Percentiles rank a stretch among this genome's conserved stretches.
Evolutionary conservation across 768 basidiomycete genomes (phyloP).

Genomic region (Termitomyces sp.): DNA sequence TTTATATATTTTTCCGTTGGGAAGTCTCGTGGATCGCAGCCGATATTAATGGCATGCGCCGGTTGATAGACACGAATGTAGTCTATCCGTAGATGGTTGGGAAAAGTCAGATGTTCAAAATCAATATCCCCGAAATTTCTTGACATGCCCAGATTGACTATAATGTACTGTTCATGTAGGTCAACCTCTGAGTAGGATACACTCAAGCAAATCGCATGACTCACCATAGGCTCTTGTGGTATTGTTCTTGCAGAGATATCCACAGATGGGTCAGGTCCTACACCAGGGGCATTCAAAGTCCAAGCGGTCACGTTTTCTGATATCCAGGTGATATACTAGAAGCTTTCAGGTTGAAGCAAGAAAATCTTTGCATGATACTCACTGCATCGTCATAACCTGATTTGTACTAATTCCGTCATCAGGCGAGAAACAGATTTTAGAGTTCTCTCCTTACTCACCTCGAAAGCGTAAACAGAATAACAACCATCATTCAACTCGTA

Average conservation of each 20-base stretch:
- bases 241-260: constrained; percentile 61
- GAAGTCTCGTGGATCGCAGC: constrained; percentile 56
- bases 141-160: constrained; percentile 79
- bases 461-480: constrained; percentile 72
- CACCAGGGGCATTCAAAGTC: constrained; percentile 64
- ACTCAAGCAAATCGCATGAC: constrained; percentile 10
- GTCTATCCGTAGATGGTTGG: constrained; percentile 38
- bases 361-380: constrained; percentile 15
- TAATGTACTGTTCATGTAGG: constrained; percentile 52
- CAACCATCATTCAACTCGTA: constrained; percentile 56
- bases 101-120: constrained; percentile 58
- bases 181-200: not conserved
- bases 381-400: constrained; percentile 58
- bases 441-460: constrained; percentile 30
- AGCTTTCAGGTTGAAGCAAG: not conserved
- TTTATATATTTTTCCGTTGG: constrained; percentile 68
- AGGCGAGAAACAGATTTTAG: not conserved
- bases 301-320: constrained; percentile 58
- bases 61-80: constrained; percentile 65
- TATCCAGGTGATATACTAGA: constrained; percentile 79
- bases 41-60: constrained; percentile 48
- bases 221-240: constrained; percentile 79
- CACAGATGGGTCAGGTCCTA: constrained; percentile 52
- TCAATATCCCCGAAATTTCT: constrained; percentile 70
- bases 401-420: constrained; percentile 25